phyloP scores from a whole-genome alignment of 345 rosid species.

The Gossypioides kirkii region DNA sequence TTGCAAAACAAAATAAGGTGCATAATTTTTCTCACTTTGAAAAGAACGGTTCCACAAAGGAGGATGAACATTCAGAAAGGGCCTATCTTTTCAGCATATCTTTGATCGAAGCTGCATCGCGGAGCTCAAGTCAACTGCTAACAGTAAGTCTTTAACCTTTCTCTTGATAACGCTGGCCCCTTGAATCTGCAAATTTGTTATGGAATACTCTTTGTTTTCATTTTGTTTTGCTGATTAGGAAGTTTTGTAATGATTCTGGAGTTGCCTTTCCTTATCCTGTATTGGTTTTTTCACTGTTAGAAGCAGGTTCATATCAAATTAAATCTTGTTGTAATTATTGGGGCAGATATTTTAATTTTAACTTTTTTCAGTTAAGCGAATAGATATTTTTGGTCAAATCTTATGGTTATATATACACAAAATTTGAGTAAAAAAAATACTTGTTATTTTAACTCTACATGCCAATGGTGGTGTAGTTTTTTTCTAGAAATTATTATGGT shows the following conservation, averaged over 20 bases:
- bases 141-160: not conserved
- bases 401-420: not conserved
- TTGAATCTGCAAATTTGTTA: not conserved
- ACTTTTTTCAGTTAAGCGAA: not conserved
- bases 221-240: not conserved
- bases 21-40: not conserved
- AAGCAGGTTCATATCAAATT: not conserved
- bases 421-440: too few species aligned
- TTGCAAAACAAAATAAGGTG: constrained; percentile 7
- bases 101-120: not conserved
- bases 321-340: not conserved
- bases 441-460: too few species aligned
- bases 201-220: not conserved
- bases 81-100: not conserved
- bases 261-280: not conserved
- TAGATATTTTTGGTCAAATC: not conserved
- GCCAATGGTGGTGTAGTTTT: too few species aligned
- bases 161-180: not conserved
- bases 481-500: too few species aligned
- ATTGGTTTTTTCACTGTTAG: not conserved
- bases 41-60: not conserved
- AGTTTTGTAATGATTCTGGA: constrained; percentile 1
- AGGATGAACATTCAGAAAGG: not conserved
- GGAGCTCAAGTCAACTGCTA: not conserved
- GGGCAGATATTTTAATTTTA: not conserved